Conservation (phyloP, 192 early-diverging fungal species). For the Coemansia sp. region DNA sequence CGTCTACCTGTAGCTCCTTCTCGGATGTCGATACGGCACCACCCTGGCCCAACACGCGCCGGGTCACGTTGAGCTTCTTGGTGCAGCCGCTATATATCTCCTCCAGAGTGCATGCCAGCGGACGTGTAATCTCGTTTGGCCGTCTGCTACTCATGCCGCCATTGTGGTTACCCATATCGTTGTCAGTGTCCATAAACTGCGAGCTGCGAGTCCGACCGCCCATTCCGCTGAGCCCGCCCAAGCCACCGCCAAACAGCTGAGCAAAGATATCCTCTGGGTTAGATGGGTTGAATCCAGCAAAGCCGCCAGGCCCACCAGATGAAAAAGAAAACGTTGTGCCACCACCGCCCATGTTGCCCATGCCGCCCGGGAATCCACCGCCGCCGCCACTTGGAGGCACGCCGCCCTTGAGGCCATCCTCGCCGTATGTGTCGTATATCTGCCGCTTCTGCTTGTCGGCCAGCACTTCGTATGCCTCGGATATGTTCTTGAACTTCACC, state of each 20-base stretch:
- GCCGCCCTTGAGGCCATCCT: slow-evolving; percentile 79
- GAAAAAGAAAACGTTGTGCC: slow-evolving; percentile 71
- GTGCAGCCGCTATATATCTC: slow-evolving; percentile 88
- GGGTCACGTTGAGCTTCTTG: slow-evolving; percentile 92
- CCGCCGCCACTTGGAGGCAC: slow-evolving; percentile 60
- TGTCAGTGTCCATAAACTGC: slow-evolving; percentile 58
- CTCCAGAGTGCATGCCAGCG: slow-evolving; percentile 80
- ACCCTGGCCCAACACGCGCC: slow-evolving; percentile 48
- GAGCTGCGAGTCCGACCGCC: slow-evolving; percentile 52
- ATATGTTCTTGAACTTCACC: slow-evolving; percentile 93
- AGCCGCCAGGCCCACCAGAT: slow-evolving; percentile 59
- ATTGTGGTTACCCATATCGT: slow-evolving; percentile 47
- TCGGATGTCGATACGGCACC: slow-evolving; percentile 57
- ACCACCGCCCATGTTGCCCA: slow-evolving; percentile 40
- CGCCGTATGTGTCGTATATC: slow-evolving; percentile 93
- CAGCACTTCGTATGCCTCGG: slow-evolving; percentile 95
- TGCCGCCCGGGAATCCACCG: slow-evolving; percentile 38
- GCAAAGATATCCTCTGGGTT: slow-evolving; percentile 91
- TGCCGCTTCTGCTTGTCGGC: slow-evolving; percentile 88
- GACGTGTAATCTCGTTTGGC: slow-evolving; percentile 65
- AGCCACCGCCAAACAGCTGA: slow-evolving; percentile 76
- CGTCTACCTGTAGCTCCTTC: slow-evolving; percentile 79
- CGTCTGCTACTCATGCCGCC: slow-evolving; percentile 50
- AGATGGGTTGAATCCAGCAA: slow-evolving; percentile 69
- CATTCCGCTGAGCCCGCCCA: slow-evolving; percentile 26